Base-by-base conservation (phyloP, 768 basidiomycete species). In the Agrocybe pediades region DNA sequence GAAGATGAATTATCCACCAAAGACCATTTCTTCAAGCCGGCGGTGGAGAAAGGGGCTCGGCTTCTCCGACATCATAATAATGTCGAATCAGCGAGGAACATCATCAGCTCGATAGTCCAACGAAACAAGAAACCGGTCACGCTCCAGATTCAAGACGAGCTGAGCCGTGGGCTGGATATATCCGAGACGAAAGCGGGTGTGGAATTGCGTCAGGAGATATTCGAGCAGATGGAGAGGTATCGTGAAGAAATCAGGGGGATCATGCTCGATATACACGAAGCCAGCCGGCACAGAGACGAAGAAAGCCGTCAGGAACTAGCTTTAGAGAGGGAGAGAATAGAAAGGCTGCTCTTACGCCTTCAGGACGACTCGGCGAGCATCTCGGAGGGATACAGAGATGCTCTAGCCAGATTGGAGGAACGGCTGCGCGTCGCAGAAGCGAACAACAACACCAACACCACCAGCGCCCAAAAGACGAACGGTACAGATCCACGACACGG, bases 121-220 rank as follows among this genome's bases (percentile, higher is more conserved):
- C 73, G 67, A 6, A 64, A 67, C 23, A 48, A 25, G 11, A 17
- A 41, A 9, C 76, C 83, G 0, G 58, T 72, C 2, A 69, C 77
- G 1, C 68, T 86, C 2, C 73, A 71, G 20, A 83, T 86, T 46
- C 85, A 85, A 57, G 66, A 71, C 23, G 84, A 87, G 61, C 68
- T 85, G 13, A 76, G 77, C 52, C 68, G 79, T 57, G 70, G 69
- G 26, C 75, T 75, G 46, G 70, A 76, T 39, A 74, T 85, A 15
- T 68, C 75, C 1, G 70, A 84, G 46, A 85, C 85, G 2, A 67
- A 71, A 3, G 85, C 84, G 1, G 83, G 83, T 1, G 71, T 66
- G 15, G 84, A 82, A 60, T 71, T 86, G 19, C 73, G 72, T 47
- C 72, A 74, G 16, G 82, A 82, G 33, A 61, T 83, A 2, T 71